A percentile compares a stretch with the other conserved stretches of the same genome.
phyloP scores from a whole-genome alignment of 2,329 filamentous ascomycete species.

The Myriosclerotinia duriaeana region DNA sequence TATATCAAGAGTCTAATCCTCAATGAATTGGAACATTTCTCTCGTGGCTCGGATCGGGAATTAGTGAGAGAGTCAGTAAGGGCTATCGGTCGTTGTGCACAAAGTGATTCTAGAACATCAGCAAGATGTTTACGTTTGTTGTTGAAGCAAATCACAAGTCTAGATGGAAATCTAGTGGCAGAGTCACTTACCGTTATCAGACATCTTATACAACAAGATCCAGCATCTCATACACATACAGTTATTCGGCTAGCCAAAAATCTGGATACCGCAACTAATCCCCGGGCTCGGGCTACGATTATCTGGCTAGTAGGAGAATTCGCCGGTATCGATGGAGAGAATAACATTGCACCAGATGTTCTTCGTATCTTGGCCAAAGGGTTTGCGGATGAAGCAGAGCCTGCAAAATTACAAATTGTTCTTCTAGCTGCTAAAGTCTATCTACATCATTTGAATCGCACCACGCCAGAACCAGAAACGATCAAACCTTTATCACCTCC shows the following conservation, averaged over 20 bases:
- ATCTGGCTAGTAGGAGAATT: constrained; percentile 98
- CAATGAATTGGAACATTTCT: constrained; percentile 92
- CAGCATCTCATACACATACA: constrained; percentile 75
- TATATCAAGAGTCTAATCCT: constrained; percentile 83
- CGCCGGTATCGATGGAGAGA: constrained; percentile 72
- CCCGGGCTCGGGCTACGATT: constrained; percentile 88
- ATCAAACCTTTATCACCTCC: constrained; percentile 35
- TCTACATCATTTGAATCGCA: constrained; percentile 76
- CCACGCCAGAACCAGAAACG: constrained; percentile 47
- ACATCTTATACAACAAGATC: constrained; percentile 91
- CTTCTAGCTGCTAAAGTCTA: constrained; percentile 96
- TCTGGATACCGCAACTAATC: constrained; percentile 81
- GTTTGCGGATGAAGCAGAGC: constrained; percentile 80
- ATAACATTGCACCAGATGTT: constrained; percentile 92
- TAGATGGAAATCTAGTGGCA: constrained; percentile 83
- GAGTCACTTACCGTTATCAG: constrained; percentile 94
- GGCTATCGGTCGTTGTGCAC: constrained; percentile 90
- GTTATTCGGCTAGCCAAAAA: constrained; percentile 89
- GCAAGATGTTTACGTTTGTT: constrained; percentile 79
- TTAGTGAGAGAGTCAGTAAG: constrained; percentile 86
- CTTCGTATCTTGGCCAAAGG: constrained; percentile 82
- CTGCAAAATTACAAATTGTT: constrained; percentile 87
- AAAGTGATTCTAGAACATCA: constrained; percentile 69
- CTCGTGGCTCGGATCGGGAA: constrained; percentile 68
- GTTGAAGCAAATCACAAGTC: constrained; percentile 80